Base-by-base conservation (phyloP, 805 yeast species). In the Monosporozyma yasuniensis region DNA sequence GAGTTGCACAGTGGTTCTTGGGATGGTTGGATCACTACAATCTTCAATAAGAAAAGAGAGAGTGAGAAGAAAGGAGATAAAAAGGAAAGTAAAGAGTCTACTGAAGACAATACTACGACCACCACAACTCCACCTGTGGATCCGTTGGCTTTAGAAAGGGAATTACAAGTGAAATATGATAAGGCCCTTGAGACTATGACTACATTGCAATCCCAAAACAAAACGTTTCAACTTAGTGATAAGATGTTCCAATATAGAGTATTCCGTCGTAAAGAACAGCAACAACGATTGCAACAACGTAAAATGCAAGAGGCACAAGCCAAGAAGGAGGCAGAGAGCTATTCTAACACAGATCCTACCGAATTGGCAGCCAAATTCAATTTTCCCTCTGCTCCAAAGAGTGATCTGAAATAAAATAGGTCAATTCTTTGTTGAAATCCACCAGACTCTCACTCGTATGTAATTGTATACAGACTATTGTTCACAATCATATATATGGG, bases 1-100 rank as follows among this genome's bases (percentile, higher is more conserved):
- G 37, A 49, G 12, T 9, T n/a, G 41, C 41, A 30, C 12, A 38
- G 51, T 16, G 58, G 62, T 2, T 54, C 61, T 11, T 65, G 69
- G 69, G 68, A 66, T 45, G 54, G 59, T 1, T 66, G 70, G 70
- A 60, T 66, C 27, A 59, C 60, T 12, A 60, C 58, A 11, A 18
- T 65, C 4, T 59, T 65, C 39, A 52, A 53, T 12, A 61, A 53
- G 48, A 56, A 53, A 43, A 28, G 41, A 3, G 41, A 43, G 1
- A 45, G 37, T 10, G 46, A 44, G 1, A 25, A 21, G 5, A 47
- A 23, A 22, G 37, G 10, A 30, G 37, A 39, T 19, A 41, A 11
- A 2, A 10, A 4, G 45, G 46, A 50, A 11, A 37, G 32, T n/a
- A 41, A 42, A 23, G 28, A 42, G 19, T 41, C 12, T 14, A 35